A percentile compares a stretch with the other conserved stretches of the same genome.
phyloP scores from a whole-genome alignment of 2,329 filamentous ascomycete species.

The Colletotrichum sp. region DNA sequence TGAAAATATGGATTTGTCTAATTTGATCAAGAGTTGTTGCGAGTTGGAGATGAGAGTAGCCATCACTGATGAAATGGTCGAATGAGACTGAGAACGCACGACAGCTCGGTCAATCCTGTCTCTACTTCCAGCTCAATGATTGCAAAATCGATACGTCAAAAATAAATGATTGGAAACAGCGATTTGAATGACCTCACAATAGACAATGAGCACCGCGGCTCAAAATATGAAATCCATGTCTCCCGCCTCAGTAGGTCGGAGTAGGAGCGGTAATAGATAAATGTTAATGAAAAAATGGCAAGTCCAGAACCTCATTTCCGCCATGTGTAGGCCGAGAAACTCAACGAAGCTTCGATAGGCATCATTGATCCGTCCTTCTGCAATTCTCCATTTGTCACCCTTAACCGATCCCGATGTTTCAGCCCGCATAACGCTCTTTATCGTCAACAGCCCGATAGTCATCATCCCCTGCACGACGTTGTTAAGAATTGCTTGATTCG shows the following conservation, averaged over 20 bases:
- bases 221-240: background rate
- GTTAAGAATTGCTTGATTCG: background rate
- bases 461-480: background rate
- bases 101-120: background rate
- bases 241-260: background rate
- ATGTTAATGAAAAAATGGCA: background rate
- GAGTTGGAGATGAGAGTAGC: background rate
- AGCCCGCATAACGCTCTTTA: background rate
- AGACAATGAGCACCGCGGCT: background rate
- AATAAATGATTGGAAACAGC: accelerated
- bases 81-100: background rate
- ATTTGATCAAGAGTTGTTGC: accelerated
- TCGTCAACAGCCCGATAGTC: background rate
- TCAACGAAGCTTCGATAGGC: accelerated
- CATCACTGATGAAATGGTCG: background rate
- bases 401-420: background rate
- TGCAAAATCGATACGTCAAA: background rate
- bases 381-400: background rate
- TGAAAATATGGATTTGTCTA: accelerated
- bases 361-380: background rate
- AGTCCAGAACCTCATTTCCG: background rate
- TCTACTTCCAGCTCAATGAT: background rate
- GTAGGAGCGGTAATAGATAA: background rate
- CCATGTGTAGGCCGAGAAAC: background rate
- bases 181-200: background rate